Base-by-base conservation (phyloP, 2,329 filamentous ascomycete species). In the Diaporthe humulicola region DNA sequence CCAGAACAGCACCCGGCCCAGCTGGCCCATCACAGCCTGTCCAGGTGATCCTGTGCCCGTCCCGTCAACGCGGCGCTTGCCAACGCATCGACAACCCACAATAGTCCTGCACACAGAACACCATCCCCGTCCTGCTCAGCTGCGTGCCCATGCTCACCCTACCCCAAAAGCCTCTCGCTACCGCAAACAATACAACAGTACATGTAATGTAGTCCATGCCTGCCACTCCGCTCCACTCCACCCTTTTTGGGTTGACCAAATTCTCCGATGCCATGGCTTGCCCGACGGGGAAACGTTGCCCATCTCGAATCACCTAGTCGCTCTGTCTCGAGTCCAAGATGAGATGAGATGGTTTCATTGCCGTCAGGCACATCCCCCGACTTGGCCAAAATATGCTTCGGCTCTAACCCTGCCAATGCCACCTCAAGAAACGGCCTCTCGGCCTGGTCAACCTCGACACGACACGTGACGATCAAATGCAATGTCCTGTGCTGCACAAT, bases 71-170 rank as follows among this genome's bases (percentile, higher is more conserved):
- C 57, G 70, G 70, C 70, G 70, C 70, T 72, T 72, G 70, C 70
- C 70, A 72, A 54, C 70, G 57, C 70, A 72, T 72, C 70, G 40
- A 54, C 70, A 69, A 61, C 70, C 70, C 70, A 72, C 57, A n/a
- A 38, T 12, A 38, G n/a, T 12, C 6, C 2, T 33, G 58, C 56
- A 48, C 56, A 60, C 25, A 36, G 30, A 52, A 25, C 69, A 40
- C 28, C 54, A 25, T 25, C 28, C 38, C 38, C 69, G 45, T 48
- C 38, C 67, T 36, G 25, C 52, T 28, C 17, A 15, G 36, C 45
- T 12, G 28, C 54, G 48, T 52, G 48, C 54, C 28, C 54, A 33
- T 14, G 30, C 54, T 30, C 36, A 45, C 58, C 58, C 25, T 40
- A 25, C 36, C 36, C 36, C 67, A 22, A 57, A 19, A 70, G 36